These are phyloP conservation scores for Sporisorium reilianum DNA, from an alignment of 1,284 basidiomycete species.

Conservation along the genomic window DNA sequence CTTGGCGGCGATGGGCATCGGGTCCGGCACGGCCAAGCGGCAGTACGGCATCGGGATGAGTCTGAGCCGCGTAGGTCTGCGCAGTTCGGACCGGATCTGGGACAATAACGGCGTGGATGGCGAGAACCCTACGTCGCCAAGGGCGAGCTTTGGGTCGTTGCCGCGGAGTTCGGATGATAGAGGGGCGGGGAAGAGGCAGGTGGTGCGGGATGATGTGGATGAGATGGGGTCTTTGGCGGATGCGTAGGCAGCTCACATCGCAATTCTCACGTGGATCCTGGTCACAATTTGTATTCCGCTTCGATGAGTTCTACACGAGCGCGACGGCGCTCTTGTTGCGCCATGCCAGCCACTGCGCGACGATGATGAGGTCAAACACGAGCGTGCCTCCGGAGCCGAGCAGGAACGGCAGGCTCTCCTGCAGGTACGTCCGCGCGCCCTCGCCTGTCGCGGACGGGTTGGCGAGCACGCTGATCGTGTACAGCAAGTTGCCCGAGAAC, in stretches of 20 bases:
- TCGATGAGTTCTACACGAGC: neutral
- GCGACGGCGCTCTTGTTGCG: conserved; percentile 19
- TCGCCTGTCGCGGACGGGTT: conserved; percentile 53
- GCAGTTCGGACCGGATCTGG: conserved; percentile 48
- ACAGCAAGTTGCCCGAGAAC: conserved; percentile 63
- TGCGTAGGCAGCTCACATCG: neutral
- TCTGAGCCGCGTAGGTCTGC: conserved; percentile 41
- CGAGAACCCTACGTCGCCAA: conserved; percentile 11
- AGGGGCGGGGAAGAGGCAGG: neutral
- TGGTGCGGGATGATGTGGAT: neutral
- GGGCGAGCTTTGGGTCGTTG: conserved; percentile 15
- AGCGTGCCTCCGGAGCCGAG: conserved; percentile 64
- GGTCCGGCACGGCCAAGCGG: conserved; percentile 2
- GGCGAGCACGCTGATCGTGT: conserved; percentile 58
- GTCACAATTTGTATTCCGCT: neutral
- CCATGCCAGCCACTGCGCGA: conserved; percentile 63
- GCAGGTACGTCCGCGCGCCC: conserved; percentile 40
- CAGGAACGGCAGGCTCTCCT: conserved; percentile 65
- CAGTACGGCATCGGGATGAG: conserved; percentile 47
- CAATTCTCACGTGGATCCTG: no score
- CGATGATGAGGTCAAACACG: conserved; percentile 66
- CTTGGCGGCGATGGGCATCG: conserved; percentile 27
- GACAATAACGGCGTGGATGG: conserved; percentile 10
- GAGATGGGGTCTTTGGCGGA: neutral
- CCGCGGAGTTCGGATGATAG: conserved; percentile 9